These are phyloP conservation scores for Helicosporidium sp. DNA, from an alignment of 139 green algal species.

Conservation along the genomic window DNA sequence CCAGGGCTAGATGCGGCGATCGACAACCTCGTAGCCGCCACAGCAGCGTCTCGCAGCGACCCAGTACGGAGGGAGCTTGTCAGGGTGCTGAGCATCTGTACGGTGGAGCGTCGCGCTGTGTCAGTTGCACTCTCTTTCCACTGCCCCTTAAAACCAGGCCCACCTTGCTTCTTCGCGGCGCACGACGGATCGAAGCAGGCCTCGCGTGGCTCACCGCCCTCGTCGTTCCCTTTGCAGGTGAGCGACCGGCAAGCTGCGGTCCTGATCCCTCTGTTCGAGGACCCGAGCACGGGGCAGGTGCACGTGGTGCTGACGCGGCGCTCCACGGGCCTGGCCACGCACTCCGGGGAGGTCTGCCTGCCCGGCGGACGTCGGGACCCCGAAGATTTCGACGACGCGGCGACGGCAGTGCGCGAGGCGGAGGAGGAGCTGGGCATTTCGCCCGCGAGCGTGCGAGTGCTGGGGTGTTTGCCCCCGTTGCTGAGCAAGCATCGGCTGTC, in stretches of 20 bases:
- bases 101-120: no score
- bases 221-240: no score
- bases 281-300: conserved; percentile 8
- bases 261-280: conserved; percentile 42
- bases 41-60: no score
- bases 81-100: no score
- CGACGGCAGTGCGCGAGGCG: conserved; percentile 45
- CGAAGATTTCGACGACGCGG: conserved; percentile 31
- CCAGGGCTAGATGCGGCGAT: no score
- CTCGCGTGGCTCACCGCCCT: no score
- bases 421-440: conserved; percentile 40
- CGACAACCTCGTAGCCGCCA: no score
- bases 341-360: conserved; percentile 46
- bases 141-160: no score
- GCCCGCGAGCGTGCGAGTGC: conserved; percentile 15
- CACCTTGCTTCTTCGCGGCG: no score
- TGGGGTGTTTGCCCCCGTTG: conserved; percentile 32
- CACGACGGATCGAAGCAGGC: no score
- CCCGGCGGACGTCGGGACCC: conserved; percentile 51
- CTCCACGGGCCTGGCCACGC: conserved; percentile 17
- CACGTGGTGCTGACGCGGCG: conserved; percentile 41
- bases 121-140: no score
- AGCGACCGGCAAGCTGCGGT: conserved; percentile 18
- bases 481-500: conserved; percentile 46
- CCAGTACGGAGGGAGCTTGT: no score